Evolutionary conservation across 2,329 filamentous ascomycete species (phyloP), one percentile per base, ranked within the genome.

Genomic region (Fusarium tricinctum): DNA sequence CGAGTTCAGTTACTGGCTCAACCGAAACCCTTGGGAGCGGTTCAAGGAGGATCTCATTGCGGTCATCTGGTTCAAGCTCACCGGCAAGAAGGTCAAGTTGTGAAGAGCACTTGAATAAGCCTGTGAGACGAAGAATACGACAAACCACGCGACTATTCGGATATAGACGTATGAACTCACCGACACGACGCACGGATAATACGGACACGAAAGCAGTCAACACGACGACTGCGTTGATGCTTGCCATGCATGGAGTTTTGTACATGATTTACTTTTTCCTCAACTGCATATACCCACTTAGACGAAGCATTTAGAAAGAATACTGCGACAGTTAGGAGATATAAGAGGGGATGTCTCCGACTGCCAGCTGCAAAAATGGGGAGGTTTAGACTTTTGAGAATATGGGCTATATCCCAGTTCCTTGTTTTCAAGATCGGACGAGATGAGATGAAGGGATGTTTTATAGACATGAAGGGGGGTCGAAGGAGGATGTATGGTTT

Each of bases 1-100:
- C 52, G 90, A 97, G 78, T 86, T 97, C 75, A 97, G 93, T 82
- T 95, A 97, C 78, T 90, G 89, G 80, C 86, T 97, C 66, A 97
- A 97, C 83, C 88, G 93, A 51, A 92, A 88, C 50, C 85, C 82
- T 56, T 97, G 93, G 93, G 92, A 97, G 82, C 82, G 82, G 26
- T 91, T 91, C 80, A 91, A 91, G 83, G 88, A 91, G 76, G 88
- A 91, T 67, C 76, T 90, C 19, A 73, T 91, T 17, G 87, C 87
- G 30, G 81, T 85, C 45, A 78, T 88, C 59, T 90, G 88, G 87
- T 87, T 82, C 77, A 89, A 90, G 79, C 73, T 91, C 45, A 90
- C 88, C 1, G 88, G 88, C 30, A 81, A 86, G 64, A 85, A 84
- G 74, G 85, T 88, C 74, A 88, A 86, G 80, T 78, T 88, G 47